phyloP scores from a whole-genome alignment of 2,329 filamentous ascomycete species.

The Sclerotinia glacialis region DNA sequence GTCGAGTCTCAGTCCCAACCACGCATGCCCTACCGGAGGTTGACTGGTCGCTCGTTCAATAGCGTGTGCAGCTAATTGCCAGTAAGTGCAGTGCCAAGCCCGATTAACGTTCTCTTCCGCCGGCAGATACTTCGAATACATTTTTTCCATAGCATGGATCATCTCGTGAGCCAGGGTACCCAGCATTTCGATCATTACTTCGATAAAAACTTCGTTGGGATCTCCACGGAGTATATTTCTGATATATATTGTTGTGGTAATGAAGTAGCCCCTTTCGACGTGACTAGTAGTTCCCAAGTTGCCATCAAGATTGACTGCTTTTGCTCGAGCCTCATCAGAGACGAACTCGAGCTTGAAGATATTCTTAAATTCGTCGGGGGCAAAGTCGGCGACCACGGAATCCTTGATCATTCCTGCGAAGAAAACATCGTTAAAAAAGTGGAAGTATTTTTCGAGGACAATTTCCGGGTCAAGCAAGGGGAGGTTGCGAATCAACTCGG shows the following conservation, averaged over 20 bases:
- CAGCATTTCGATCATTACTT: not conserved
- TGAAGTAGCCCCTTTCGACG: accelerated
- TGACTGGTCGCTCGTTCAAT: not conserved
- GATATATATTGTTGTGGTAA: not conserved
- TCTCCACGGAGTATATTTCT: not conserved
- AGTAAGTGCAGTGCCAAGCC: not conserved
- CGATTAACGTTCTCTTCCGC: not conserved
- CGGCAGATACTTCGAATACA: not conserved
- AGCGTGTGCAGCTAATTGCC: not conserved
- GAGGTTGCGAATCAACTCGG: too few relatives aligned
- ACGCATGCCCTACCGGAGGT: not conserved
- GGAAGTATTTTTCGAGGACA: not conserved
- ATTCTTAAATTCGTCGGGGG: not conserved
- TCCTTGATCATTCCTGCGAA: too few relatives aligned
- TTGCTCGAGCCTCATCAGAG: not conserved
- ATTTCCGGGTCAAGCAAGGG: too few relatives aligned
- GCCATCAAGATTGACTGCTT: not conserved
- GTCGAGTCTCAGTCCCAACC: not conserved
- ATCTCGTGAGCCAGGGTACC: conserved; percentile 5
- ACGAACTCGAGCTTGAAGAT: not conserved
- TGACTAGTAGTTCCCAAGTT: not conserved
- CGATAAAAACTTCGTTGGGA: accelerated
- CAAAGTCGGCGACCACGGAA: not conserved
- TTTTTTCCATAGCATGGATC: not conserved
- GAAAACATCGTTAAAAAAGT: too few relatives aligned